A percentile compares a stretch with the other conserved stretches of the same genome.
Evolutionary conservation across 31 red algal species (phyloP).

Genomic region (Endocladia muricata): DNA sequence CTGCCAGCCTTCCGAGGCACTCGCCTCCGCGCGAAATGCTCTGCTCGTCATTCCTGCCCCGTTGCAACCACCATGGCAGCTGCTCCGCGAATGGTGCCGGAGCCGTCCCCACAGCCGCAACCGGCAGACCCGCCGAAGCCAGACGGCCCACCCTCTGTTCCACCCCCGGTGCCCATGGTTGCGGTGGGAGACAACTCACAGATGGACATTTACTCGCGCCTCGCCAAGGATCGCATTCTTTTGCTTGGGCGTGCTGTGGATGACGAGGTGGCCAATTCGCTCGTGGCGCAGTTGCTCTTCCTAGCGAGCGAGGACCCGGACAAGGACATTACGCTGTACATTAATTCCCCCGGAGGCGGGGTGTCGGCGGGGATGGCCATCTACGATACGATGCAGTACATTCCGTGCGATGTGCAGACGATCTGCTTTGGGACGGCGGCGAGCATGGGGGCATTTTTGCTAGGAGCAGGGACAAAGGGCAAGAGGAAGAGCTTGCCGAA

Average conservation of each 20-base stretch:
- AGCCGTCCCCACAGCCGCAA: constrained; percentile 37
- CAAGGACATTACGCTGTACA: constrained; percentile 97
- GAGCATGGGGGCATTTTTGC: constrained; percentile 95
- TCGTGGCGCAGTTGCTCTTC: constrained; percentile 98
- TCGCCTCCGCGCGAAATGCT: neutral
- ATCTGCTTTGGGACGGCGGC: constrained; percentile 94
- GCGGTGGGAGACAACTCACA: constrained; percentile 73
- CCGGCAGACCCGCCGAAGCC: constrained; percentile 68
- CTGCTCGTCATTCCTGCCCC: neutral
- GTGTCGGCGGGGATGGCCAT: constrained; percentile 94
- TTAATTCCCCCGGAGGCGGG: constrained; percentile 94
- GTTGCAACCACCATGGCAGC: neutral
- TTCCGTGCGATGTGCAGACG: constrained; percentile 94
- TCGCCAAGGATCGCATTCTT: constrained; percentile 96
- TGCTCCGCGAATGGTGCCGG: constrained; percentile 48
- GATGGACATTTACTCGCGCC: constrained; percentile 99
- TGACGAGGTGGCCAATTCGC: constrained; percentile 93
- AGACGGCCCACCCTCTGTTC: constrained; percentile 36
- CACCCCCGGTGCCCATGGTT: constrained; percentile 74
- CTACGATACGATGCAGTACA: constrained; percentile 98
- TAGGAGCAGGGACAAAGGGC: constrained; percentile 95
- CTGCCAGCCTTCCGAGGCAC: neutral
- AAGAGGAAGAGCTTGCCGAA: constrained; percentile 96
- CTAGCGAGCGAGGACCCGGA: constrained; percentile 90
- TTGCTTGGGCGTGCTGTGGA: constrained; percentile 87